phyloP scores from a whole-genome alignment of 805 yeast genomes.

The Wickerhamiella slavikovae region DNA sequence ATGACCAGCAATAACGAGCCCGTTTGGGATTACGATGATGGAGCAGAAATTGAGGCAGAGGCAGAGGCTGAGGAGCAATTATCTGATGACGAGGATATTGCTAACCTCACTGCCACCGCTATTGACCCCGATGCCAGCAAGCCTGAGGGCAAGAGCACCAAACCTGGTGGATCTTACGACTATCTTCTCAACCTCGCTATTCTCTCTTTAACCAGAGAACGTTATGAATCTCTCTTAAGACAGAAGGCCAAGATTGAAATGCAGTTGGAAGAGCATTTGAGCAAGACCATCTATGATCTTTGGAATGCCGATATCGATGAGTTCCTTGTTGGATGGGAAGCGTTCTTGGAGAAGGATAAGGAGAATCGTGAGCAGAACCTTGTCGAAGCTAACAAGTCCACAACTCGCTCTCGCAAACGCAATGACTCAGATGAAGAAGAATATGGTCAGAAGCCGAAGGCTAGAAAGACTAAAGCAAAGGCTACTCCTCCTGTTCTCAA shows the following conservation, averaged over 20 bases:
- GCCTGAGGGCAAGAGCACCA: constrained; percentile 18
- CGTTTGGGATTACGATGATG: constrained; percentile 23
- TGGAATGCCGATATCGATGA: constrained; percentile 73
- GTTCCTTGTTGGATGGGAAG: constrained; percentile 44
- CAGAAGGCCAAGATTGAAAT: constrained; percentile 55
- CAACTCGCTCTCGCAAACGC: constrained; percentile 15
- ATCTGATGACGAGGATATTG: constrained; percentile 14
- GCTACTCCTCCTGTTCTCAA: constrained; percentile 4
- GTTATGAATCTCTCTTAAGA: constrained; percentile 57
- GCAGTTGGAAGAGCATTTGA: constrained; percentile 46
- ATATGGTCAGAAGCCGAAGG: constrained; percentile 11
- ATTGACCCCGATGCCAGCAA: constrained; percentile 10
- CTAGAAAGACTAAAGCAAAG: constrained; percentile 6
- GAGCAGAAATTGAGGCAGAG: constrained; percentile 16
- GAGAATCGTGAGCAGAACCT: constrained; percentile 31
- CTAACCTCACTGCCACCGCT: constrained; percentile 22
- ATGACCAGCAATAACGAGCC: constrained; percentile 53
- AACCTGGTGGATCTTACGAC: constrained; percentile 49
- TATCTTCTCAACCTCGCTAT: constrained; percentile 81
- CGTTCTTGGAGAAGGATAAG: constrained; percentile 45
- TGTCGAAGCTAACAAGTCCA: constrained; percentile 13
- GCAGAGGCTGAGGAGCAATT: constrained; percentile 22
- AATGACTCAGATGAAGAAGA: constrained; percentile 19
- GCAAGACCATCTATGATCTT: constrained; percentile 60
- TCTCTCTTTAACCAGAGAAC: constrained; percentile 81